Conservation (phyloP, 2,329 filamentous ascomycete species). For the Botrytis hyacinthi region DNA sequence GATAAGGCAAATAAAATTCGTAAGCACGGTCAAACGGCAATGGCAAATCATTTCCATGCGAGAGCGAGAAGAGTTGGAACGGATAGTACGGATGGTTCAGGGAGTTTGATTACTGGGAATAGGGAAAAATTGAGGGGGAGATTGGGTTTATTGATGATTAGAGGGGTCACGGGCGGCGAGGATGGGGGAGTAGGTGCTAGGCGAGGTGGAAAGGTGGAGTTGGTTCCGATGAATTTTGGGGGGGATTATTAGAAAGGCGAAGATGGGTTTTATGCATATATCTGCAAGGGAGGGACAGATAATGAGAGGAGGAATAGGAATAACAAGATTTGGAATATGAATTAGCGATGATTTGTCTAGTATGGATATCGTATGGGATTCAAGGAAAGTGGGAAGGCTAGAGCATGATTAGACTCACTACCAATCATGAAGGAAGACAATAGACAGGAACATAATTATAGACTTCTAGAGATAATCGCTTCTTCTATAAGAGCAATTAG, state of each 20-base stretch:
- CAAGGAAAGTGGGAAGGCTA: background rate
- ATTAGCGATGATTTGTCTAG: background rate
- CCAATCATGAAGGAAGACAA: background rate
- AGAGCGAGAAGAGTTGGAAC: background rate
- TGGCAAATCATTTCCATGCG: slow-evolving; percentile 13
- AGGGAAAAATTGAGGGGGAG: background rate
- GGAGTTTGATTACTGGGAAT: background rate
- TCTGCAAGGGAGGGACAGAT: background rate
- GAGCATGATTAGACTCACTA: background rate
- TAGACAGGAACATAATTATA: background rate
- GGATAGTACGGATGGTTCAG: background rate
- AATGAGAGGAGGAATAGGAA: background rate
- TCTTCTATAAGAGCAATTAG: background rate
- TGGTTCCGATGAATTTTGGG: slow-evolving; percentile 11
- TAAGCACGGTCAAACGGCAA: background rate
- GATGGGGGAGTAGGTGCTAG: background rate
- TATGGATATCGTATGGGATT: background rate
- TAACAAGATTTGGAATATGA: background rate
- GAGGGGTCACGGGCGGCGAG: background rate
- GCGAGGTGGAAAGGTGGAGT: background rate
- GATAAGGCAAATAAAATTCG: background rate
- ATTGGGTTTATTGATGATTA: slow-evolving; percentile 15
- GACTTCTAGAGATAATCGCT: background rate
- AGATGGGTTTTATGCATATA: background rate
- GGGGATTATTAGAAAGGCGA: background rate